Conservation (phyloP, 2,329 filamentous ascomycete genomes). For the Didymella lethalis region DNA sequence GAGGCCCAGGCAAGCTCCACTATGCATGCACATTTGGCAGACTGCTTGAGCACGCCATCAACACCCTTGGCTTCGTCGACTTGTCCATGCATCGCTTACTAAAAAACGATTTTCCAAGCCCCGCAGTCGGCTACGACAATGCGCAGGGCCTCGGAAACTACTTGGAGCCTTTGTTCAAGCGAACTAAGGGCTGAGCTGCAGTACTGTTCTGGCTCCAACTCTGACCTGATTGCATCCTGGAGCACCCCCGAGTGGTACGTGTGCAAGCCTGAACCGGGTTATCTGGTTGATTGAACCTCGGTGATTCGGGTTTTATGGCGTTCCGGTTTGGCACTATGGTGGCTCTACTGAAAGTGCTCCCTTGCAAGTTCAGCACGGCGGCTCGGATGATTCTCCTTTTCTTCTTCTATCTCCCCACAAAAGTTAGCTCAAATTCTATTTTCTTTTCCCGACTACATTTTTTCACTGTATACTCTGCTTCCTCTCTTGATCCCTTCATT, state of each 20-base stretch:
- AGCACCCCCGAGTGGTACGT: not conserved
- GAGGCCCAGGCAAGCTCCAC: slow-evolving; percentile 21
- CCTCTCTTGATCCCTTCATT: not conserved
- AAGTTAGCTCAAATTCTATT: not conserved
- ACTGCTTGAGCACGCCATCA: slow-evolving; percentile 14
- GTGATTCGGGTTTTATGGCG: not conserved
- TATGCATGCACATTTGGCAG: slow-evolving; percentile 15
- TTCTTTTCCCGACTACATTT: not conserved
- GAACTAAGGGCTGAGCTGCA: not conserved
- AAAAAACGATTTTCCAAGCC: slow-evolving; percentile 18
- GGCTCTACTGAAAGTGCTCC: not conserved
- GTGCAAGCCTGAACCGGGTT: not conserved
- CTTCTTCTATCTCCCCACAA: not conserved
- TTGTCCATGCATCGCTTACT: slow-evolving; percentile 13
- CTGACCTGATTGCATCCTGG: not conserved
- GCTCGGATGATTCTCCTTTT: not conserved
- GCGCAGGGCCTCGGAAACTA: not conserved
- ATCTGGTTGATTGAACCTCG: not conserved
- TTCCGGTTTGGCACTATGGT: not conserved
- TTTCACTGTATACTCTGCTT: not conserved
- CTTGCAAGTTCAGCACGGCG: not conserved
- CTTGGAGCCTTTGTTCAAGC: slow-evolving; percentile 7
- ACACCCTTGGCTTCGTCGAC: not conserved
- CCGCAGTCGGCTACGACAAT: slow-evolving; percentile 20
- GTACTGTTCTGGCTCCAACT: not conserved